Conservation (phyloP, 306 rosid species). For the Argentina anserina region DNA sequence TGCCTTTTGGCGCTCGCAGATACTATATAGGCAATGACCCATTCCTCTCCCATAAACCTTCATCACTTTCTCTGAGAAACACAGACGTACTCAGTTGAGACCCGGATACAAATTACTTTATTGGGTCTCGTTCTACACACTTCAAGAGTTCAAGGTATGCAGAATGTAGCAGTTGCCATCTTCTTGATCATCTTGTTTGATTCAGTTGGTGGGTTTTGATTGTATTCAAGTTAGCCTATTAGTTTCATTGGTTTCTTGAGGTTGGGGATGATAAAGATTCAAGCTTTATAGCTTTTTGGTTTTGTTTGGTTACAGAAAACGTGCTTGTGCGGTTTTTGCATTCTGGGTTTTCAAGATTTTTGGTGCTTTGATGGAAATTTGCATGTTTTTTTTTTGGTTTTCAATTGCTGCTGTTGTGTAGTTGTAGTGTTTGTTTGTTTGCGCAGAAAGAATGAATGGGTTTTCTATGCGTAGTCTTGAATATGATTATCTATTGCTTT, state of each 20-base stretch:
- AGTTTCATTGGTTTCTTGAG: neutral
- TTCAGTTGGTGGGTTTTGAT: neutral
- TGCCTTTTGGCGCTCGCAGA: conserved; percentile 1
- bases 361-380: neutral
- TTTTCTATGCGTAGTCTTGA: neutral
- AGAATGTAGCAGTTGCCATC: neutral
- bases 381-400: neutral
- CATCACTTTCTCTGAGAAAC: neutral
- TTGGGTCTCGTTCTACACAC: neutral
- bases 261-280: neutral
- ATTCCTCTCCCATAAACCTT: neutral
- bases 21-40: neutral
- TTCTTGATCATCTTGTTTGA: neutral
- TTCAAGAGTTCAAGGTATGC: too few species aligned
- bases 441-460: neutral
- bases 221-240: neutral
- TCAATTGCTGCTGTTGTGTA: neutral
- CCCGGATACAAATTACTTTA: neutral
- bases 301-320: neutral
- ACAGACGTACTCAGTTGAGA: neutral
- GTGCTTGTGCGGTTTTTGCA: conserved; percentile 1
- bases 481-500: neutral
- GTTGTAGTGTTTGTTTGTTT: neutral
- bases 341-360: neutral
- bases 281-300: neutral